Conservation (phyloP, 768 basidiomycete species). For the Sutorius australiensis region DNA sequence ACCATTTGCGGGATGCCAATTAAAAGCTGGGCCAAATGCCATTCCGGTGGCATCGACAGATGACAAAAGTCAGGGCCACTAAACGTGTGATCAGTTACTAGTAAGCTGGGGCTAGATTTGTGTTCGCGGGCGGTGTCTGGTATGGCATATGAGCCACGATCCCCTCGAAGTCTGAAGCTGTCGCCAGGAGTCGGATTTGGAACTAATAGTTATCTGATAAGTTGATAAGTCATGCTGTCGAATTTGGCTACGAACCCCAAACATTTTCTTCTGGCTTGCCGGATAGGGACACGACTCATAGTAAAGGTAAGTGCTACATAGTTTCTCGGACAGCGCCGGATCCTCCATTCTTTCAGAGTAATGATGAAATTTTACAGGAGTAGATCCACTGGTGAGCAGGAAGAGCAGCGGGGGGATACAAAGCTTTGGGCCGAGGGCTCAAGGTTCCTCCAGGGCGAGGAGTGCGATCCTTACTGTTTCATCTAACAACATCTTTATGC, state of each 20-base stretch:
- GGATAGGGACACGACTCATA: background rate
- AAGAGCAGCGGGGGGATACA: too few species aligned
- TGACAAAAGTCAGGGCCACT: background rate
- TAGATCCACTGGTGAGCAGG: too few species aligned
- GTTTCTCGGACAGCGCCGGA: background rate
- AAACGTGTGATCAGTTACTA: background rate
- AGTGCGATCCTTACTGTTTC: slow-evolving; percentile 15
- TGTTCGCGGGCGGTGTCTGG: background rate
- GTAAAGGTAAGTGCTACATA: background rate
- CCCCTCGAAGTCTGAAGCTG: too few species aligned
- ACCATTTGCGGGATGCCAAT: background rate
- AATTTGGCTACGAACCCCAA: background rate
- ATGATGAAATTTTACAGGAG: too few species aligned
- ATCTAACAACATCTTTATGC: slow-evolving; percentile 11
- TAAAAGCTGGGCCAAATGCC: background rate
- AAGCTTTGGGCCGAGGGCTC: too few species aligned
- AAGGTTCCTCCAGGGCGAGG: slow-evolving; percentile 8
- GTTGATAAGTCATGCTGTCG: background rate
- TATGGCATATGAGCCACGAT: too few species aligned
- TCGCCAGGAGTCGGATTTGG: background rate
- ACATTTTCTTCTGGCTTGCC: background rate
- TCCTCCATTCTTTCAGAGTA: too few species aligned
- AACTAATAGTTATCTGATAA: background rate
- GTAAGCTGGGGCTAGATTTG: background rate
- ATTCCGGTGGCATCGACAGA: background rate